Percentiles rank a stretch among this genome's conserved stretches.
phyloP scores from a whole-genome alignment of 208 protist species.

The Leishmania guyanensis region DNA sequence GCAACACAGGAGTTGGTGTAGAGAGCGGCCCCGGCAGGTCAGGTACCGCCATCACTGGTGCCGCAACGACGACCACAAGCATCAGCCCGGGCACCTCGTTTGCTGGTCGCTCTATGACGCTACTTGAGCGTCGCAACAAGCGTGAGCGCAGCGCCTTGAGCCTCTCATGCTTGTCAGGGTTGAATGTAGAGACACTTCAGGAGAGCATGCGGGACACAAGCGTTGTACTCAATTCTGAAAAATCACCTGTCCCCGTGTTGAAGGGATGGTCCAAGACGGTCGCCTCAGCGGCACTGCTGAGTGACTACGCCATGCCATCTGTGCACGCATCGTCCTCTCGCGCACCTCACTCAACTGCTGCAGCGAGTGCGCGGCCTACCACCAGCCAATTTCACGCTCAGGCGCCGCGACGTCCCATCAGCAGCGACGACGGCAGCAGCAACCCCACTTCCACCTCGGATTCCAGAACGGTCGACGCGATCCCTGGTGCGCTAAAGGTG shows the following conservation, averaged over 20 bases:
- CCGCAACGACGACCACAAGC: not conserved
- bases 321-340: not conserved
- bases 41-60: not conserved
- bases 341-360: not conserved
- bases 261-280: conserved; percentile 76
- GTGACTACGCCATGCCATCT: conserved; percentile 25
- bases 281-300: conserved; percentile 29
- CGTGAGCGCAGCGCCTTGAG: conserved; percentile 55
- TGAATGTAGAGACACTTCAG: conserved; percentile 73
- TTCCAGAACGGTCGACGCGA: conserved; percentile 11
- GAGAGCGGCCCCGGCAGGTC: not conserved
- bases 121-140: conserved; percentile 72
- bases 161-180: conserved; percentile 56
- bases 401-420: not conserved
- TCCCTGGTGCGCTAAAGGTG: conserved; percentile 49
- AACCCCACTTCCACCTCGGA: not conserved
- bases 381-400: not conserved
- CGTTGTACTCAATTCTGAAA: not conserved
- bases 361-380: no score
- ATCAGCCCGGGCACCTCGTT: conserved; percentile 5
- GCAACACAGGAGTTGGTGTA: not conserved
- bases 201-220: conserved; percentile 45
- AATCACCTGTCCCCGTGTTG: conserved; percentile 26
- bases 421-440: not conserved
- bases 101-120: conserved; percentile 44